Percentiles rank a stretch among this genome's conserved stretches.
Evolutionary conservation across 2,329 filamentous ascomycete genomes (phyloP).

Genomic region (Fusarium verrucosum): DNA sequence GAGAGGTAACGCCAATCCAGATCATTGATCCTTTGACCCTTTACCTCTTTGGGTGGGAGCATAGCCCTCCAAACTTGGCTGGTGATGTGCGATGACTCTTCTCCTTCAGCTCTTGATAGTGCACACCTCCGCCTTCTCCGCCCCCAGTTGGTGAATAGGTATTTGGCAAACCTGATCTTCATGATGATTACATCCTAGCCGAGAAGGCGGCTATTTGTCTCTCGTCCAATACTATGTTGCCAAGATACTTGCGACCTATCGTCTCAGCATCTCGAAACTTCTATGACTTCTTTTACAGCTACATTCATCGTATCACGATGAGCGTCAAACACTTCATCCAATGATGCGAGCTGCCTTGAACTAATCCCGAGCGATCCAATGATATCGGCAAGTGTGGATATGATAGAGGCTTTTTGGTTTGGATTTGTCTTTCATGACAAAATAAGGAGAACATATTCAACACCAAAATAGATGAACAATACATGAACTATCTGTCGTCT

Average conservation of each 20-base stretch:
- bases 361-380: conserved; percentile 6
- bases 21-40: conserved; percentile 12
- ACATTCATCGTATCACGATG: not conserved
- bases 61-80: conserved; percentile 34
- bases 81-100: conserved; percentile 42
- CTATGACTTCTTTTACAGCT: conserved; percentile 1
- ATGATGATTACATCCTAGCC: conserved; percentile 15
- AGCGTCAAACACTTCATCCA: conserved; percentile 4
- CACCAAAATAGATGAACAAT: not conserved
- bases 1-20: conserved; percentile 5
- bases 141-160: conserved; percentile 30
- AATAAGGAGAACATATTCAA: not conserved
- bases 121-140: conserved; percentile 39
- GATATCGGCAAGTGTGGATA: conserved; percentile 9
- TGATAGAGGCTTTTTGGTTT: conserved; percentile 23
- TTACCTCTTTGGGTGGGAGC: conserved; percentile 25
- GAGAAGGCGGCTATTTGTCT: not conserved
- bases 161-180: conserved; percentile 19
- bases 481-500: not conserved
- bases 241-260: not conserved
- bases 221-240: conserved; percentile 12
- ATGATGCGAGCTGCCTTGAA: conserved; percentile 16
- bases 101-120: conserved; percentile 28
- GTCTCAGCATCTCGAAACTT: conserved; percentile 15
- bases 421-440: conserved; percentile 17